phyloP scores from a whole-genome alignment of 768 basidiomycete species.

The Boletus pseudopeckii region DNA sequence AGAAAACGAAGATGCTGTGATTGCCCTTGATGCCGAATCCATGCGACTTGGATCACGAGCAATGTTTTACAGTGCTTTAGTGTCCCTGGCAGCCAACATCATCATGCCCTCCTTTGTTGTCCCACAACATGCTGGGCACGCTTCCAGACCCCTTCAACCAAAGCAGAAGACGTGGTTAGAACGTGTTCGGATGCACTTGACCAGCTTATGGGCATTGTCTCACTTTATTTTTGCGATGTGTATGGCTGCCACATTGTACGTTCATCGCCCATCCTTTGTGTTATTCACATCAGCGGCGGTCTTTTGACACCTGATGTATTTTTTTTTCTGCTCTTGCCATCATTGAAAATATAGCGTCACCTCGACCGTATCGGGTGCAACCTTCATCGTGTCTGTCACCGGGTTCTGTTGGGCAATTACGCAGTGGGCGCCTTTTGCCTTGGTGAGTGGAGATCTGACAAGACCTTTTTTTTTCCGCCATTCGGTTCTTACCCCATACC shows the following conservation, averaged over 20 bases:
- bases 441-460: conserved; percentile 47
- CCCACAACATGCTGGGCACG: conserved; percentile 14
- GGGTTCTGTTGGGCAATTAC: conserved; percentile 94
- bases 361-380: conserved; percentile 65
- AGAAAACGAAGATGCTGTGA: conserved; percentile 30
- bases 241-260: conserved; percentile 85
- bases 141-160: conserved; percentile 16
- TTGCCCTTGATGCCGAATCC: conserved; percentile 57
- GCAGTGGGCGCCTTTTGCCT: conserved; percentile 89
- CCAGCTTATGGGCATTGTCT: conserved; percentile 73
- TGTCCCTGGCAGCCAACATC: conserved; percentile 66
- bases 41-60: conserved; percentile 84
- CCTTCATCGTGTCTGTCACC: conserved; percentile 68
- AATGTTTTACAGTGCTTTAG: conserved; percentile 70
- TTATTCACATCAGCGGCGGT: conserved; percentile 11
- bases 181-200: conserved; percentile 55
- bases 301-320: conserved; percentile 9
- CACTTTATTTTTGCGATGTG: conserved; percentile 70
- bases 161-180: conserved; percentile 33
- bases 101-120: conserved; percentile 63
- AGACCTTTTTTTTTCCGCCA: background rate
- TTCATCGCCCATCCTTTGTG: conserved; percentile 18
- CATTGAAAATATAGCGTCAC: conserved; percentile 53
- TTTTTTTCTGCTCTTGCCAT: conserved; percentile 3
- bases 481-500: conserved; percentile 17